Percentiles rank a stretch among this genome's conserved stretches.
These are phyloP conservation scores for Secale cereale DNA, from an alignment of 176 grass and related monocot species.

Conservation along the genomic window DNA sequence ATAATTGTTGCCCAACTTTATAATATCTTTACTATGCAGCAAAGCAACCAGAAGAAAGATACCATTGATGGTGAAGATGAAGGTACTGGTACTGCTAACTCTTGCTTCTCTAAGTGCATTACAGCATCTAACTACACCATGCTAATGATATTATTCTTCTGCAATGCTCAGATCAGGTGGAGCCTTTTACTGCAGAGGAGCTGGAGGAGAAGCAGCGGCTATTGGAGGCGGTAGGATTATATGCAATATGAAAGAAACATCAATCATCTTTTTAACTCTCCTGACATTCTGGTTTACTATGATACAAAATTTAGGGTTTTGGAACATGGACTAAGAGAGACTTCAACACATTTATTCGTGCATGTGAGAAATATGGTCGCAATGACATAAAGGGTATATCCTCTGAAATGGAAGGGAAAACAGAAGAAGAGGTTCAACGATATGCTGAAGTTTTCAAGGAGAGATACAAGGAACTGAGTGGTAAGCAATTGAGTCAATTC, in stretches of 20 bases:
- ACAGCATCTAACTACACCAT: slow-evolving; percentile 18
- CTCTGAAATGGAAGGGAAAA: slow-evolving; percentile 92
- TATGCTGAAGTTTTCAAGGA: slow-evolving; percentile 87
- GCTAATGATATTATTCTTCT: slow-evolving; percentile 34
- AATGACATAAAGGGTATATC: slow-evolving; percentile 93
- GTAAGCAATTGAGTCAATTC: slow-evolving; percentile 36
- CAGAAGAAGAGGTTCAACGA: slow-evolving; percentile 92
- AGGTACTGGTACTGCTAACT: slow-evolving; percentile 64
- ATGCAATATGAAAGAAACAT: not conserved
- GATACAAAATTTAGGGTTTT: slow-evolving; percentile 66
- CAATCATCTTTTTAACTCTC: not conserved
- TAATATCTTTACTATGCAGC: slow-evolving; percentile 48
- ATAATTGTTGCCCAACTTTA: slow-evolving; percentile 22
- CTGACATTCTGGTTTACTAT: slow-evolving; percentile 1
- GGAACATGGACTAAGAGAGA: slow-evolving; percentile 90
- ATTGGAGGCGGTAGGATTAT: slow-evolving; percentile 61
- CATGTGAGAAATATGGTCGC: slow-evolving; percentile 95
- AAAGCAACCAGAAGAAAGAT: slow-evolving; percentile 89
- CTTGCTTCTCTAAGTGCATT: slow-evolving; percentile 12
- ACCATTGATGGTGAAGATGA: slow-evolving; percentile 95
- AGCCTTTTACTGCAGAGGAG: slow-evolving; percentile 81
- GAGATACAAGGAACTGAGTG: slow-evolving; percentile 92
- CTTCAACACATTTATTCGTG: slow-evolving; percentile 90
- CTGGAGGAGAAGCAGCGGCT: slow-evolving; percentile 88
- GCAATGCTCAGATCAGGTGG: slow-evolving; percentile 56